Conservation (phyloP, 2,329 filamentous ascomycete species). For the Venturia carpophila region DNA sequence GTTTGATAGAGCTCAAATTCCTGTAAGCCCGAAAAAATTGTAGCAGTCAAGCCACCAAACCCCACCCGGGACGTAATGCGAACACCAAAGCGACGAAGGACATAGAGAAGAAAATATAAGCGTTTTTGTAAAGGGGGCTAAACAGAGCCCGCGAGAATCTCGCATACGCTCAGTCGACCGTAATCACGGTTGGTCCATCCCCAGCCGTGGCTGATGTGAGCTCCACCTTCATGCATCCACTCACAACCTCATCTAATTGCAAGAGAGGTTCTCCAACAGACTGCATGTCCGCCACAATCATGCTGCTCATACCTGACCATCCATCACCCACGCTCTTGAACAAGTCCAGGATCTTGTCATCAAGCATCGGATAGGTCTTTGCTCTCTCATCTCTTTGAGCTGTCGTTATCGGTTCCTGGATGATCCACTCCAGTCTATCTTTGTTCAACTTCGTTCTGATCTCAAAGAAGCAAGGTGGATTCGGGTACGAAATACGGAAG, state of each 20-base stretch:
- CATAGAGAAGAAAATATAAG: background rate
- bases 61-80: background rate
- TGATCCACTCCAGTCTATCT: slow-evolving; percentile 31
- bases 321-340: slow-evolving; percentile 27
- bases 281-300: slow-evolving; percentile 31
- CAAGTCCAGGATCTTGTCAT: slow-evolving; percentile 28
- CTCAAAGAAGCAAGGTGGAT: slow-evolving; percentile 35
- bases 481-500: slow-evolving; percentile 35
- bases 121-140: background rate
- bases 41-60: background rate
- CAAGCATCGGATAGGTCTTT: slow-evolving; percentile 28
- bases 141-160: background rate
- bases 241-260: slow-evolving; percentile 33
- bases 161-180: background rate
- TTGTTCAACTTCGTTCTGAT: slow-evolving; percentile 29
- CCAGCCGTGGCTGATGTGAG: background rate
- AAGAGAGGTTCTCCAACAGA: slow-evolving; percentile 31
- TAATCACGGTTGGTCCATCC: background rate
- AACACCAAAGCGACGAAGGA: background rate
- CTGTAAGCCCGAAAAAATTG: background rate
- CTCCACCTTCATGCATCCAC: slow-evolving; percentile 22
- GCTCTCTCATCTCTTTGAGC: slow-evolving; percentile 24
- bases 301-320: slow-evolving; percentile 34
- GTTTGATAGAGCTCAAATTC: background rate
- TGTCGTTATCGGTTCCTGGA: slow-evolving; percentile 29